phyloP scores from a whole-genome alignment of 768 basidiomycete genomes.

The Strobilomyces echinocephalus region DNA sequence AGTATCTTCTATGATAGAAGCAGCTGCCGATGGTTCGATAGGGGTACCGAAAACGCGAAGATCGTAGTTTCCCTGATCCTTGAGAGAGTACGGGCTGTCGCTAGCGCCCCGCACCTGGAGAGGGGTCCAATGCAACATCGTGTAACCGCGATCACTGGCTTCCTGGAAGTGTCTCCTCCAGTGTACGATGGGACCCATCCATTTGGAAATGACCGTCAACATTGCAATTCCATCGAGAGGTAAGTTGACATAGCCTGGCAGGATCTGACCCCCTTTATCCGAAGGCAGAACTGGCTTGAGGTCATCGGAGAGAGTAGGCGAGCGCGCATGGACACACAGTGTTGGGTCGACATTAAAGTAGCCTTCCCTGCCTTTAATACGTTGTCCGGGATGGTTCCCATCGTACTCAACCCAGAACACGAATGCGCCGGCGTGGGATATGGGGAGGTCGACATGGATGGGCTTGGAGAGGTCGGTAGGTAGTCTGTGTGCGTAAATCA shows the following conservation, averaged over 20 bases:
- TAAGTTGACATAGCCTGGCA: constrained; percentile 55
- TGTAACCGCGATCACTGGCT: constrained; percentile 87
- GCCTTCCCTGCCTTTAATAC: constrained; percentile 79
- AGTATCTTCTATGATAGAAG: constrained; percentile 54
- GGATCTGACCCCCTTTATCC: constrained; percentile 48
- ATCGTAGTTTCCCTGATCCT: constrained; percentile 81
- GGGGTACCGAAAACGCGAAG: constrained; percentile 55
- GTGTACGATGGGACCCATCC: constrained; percentile 83
- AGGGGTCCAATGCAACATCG: constrained; percentile 97
- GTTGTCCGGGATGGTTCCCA: constrained; percentile 47
- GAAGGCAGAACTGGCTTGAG: constrained; percentile 47
- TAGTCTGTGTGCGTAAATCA: constrained; percentile 45
- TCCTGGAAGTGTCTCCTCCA: constrained; percentile 83
- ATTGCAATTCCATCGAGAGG: constrained; percentile 87
- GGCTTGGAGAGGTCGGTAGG: constrained; percentile 86
- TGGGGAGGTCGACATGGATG: constrained; percentile 90
- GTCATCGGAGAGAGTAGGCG: constrained; percentile 62
- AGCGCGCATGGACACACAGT: constrained; percentile 68
- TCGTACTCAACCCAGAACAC: constrained; percentile 94
- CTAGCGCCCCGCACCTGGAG: constrained; percentile 88
- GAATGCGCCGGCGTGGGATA: constrained; percentile 95
- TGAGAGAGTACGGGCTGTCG: constrained; percentile 91
- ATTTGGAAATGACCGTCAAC: constrained; percentile 91
- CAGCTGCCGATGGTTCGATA: constrained; percentile 46
- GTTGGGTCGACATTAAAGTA: constrained; percentile 97